phyloP scores from a whole-genome alignment of 306 rosid genomes.

The Corylus heterophylla region DNA sequence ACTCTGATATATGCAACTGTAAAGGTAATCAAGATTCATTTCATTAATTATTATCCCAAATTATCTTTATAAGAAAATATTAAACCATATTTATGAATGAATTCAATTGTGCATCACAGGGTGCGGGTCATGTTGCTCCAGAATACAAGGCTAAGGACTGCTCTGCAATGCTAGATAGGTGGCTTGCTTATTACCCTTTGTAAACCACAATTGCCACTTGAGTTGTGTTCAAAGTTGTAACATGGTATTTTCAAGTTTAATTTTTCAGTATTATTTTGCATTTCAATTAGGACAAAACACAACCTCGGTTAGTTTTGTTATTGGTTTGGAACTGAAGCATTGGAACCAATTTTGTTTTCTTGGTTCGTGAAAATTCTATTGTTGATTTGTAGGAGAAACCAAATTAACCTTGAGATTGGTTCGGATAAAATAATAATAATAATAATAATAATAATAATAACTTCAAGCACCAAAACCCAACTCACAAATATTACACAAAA shows the following conservation, averaged over 20 bases:
- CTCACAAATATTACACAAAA: too few relatives aligned
- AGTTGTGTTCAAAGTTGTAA: too few relatives aligned
- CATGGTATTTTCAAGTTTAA: neutral
- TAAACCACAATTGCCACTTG: neutral
- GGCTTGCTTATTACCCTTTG: constrained; percentile 26
- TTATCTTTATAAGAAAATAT: neutral
- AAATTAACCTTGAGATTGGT: too few relatives aligned
- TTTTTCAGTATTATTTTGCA: neutral
- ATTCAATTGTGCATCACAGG: constrained; percentile 1
- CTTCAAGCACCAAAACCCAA: too few relatives aligned
- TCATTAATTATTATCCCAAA: neutral
- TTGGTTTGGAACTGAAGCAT: too few relatives aligned
- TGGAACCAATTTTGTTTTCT: too few relatives aligned
- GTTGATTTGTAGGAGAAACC: too few relatives aligned
- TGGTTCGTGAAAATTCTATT: too few relatives aligned
- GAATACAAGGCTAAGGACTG: constrained; percentile 32
- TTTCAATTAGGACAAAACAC: too few relatives aligned
- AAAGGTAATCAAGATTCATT: constrained; percentile 9
- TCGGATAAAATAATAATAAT: too few relatives aligned
- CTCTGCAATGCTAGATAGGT: constrained; percentile 25
- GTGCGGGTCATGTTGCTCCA: constrained; percentile 35
- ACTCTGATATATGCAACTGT: constrained; percentile 19
- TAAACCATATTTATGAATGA: neutral
- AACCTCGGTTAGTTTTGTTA: too few relatives aligned
- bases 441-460: too few relatives aligned